phyloP scores from a whole-genome alignment of 2,329 filamentous ascomycete genomes.

The Trichoderma citrinoviride region DNA sequence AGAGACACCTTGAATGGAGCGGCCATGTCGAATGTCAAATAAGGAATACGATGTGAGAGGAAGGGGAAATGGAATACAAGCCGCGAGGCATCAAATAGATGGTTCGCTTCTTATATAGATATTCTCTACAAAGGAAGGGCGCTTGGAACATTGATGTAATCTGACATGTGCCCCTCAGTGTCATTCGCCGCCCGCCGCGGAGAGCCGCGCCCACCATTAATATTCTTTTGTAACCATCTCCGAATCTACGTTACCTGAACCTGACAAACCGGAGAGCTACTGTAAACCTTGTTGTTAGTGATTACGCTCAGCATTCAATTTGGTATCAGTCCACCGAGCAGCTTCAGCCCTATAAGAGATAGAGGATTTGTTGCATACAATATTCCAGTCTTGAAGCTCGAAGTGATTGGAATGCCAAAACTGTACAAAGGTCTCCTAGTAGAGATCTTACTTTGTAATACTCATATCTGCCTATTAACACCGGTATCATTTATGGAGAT shows the following conservation, averaged over 20 bases:
- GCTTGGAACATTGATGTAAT: slow-evolving; percentile 9
- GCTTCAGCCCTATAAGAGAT: neutral
- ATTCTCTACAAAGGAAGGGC: neutral
- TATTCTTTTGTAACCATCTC: neutral
- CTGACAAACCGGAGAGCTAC: neutral
- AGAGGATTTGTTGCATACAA: too few relatives aligned
- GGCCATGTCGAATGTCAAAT: neutral
- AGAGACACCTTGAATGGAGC: slow-evolving; percentile 24
- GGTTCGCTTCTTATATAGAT: neutral
- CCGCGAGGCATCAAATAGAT: neutral
- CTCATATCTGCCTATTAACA: neutral
- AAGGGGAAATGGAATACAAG: neutral
- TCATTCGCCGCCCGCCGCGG: neutral
- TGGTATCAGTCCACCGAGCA: neutral
- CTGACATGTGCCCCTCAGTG: neutral
- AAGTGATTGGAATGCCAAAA: too few relatives aligned
- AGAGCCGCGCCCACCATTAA: neutral
- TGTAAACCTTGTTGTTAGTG: neutral
- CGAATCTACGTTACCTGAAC: neutral
- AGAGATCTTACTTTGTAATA: neutral
- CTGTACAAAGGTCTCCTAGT: too few relatives aligned
- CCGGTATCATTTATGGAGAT: neutral
- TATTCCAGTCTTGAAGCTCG: neutral
- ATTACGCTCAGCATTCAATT: neutral
- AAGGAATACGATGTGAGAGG: neutral